These are phyloP conservation scores for Prunus fruticosa DNA, from an alignment of 306 rosid species.

Conservation along the genomic window DNA sequence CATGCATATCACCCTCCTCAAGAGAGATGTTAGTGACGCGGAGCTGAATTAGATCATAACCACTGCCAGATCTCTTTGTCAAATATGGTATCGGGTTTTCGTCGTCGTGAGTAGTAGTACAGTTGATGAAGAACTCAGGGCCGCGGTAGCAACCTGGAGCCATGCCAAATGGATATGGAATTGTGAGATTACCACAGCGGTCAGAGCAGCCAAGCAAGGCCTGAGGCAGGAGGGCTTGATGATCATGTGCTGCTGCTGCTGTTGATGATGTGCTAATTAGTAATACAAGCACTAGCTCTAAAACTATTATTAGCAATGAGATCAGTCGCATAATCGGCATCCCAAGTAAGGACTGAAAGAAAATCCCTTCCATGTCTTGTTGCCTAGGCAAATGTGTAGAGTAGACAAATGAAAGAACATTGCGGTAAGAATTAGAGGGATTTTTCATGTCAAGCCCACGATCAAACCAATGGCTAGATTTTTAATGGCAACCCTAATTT, in stretches of 20 bases:
- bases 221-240: neutral
- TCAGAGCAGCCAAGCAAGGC: neutral
- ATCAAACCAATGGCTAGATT: too few relatives aligned
- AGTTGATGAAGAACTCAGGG: constrained; percentile 1
- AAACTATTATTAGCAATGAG: neutral
- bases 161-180: constrained; percentile 4
- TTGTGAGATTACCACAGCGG: neutral
- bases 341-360: neutral
- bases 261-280: neutral
- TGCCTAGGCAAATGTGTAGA: too few relatives aligned
- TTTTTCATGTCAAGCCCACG: too few relatives aligned
- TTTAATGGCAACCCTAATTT: too few relatives aligned
- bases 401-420: too few relatives aligned
- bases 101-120: neutral
- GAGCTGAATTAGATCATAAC: neutral
- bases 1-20: neutral
- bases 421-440: too few relatives aligned
- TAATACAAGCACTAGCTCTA: neutral
- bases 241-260: neutral
- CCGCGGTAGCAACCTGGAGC: neutral
- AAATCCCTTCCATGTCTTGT: neutral
- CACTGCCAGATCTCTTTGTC: too few relatives aligned
- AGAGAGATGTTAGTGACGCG: neutral
- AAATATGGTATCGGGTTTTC: too few relatives aligned
- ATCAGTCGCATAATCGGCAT: neutral